phyloP scores from a whole-genome alignment of 2,329 filamentous ascomycete genomes.

The Sporothrix inflata region DNA sequence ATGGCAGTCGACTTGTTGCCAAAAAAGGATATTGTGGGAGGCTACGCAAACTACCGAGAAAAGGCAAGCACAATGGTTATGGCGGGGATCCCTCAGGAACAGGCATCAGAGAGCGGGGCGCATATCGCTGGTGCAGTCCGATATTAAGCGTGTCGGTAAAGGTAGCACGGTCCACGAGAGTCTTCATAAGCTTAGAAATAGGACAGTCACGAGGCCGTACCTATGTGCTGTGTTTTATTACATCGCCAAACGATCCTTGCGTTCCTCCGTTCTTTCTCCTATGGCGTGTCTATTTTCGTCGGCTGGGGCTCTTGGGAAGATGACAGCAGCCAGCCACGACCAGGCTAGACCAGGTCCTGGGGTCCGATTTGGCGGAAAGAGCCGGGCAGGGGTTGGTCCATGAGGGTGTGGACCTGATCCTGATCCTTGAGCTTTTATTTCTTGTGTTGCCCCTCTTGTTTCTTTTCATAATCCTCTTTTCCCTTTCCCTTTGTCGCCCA shows the following conservation, averaged over 20 bases:
- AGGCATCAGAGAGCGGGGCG: not conserved
- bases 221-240: not conserved
- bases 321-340: not conserved
- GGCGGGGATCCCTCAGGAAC: not conserved
- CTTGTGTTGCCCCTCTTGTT: not conserved
- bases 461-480: not conserved
- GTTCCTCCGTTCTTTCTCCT: not conserved
- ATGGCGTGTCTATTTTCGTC: not conserved
- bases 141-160: not conserved
- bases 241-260: not conserved
- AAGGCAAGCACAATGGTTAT: not conserved
- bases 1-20: not conserved
- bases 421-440: not conserved
- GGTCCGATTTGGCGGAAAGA: not conserved
- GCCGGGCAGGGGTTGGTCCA: not conserved
- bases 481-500: not conserved
- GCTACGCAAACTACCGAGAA: not conserved
- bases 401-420: not conserved
- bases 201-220: not conserved
- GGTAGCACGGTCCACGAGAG: not conserved
- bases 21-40: not conserved
- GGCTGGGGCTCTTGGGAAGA: not conserved
- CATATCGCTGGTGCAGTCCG: not conserved
- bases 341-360: not conserved
- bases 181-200: not conserved